Evolutionary conservation across 306 rosid genomes (phyloP).

Genomic region (barrel medic (Medicago truncatula)): MtrunA17r5.0-ANR NC_053044.1:53660001-53660500

Average conservation of each 20-base stretch:
- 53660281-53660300: background rate
- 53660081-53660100: background rate
- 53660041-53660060: background rate
- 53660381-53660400: slow-evolving; percentile 17
- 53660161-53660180: background rate
- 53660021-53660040: background rate
- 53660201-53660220: background rate
- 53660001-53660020: background rate
- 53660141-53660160: background rate
- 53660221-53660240: background rate
- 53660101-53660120: background rate
- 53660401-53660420: background rate
- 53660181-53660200: background rate
- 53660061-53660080: background rate
- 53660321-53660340: background rate
- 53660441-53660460: slow-evolving; percentile 29
- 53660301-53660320: background rate
- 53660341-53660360: background rate
- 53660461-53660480: slow-evolving; percentile 22
- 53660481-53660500: slow-evolving; percentile 76
- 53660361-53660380: background rate
- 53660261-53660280: background rate
- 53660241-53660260: background rate
- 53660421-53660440: slow-evolving; percentile 25
- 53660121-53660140: background rate